phyloP scores from a whole-genome alignment of 2,329 filamentous ascomycete species.

The Talaromyces sp. region DNA sequence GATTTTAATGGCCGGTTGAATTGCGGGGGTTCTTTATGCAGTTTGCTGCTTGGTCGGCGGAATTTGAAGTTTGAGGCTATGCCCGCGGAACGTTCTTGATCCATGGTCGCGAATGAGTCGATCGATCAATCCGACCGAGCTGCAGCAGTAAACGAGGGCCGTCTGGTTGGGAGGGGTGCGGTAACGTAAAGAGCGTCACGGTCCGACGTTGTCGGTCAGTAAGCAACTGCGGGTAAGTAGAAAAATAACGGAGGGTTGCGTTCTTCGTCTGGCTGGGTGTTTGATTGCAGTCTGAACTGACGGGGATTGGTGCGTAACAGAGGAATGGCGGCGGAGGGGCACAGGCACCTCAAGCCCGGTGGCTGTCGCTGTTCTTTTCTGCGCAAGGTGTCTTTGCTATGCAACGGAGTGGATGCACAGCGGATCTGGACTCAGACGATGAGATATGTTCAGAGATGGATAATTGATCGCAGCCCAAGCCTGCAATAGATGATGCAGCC shows the following conservation, averaged over 20 bases:
- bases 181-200: conserved; percentile 1
- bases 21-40: conserved; percentile 45
- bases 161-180: conserved; percentile 1
- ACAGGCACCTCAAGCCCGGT: neutral
- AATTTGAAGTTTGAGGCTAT: conserved; percentile 31
- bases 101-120: conserved; percentile 13
- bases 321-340: conserved; percentile 10
- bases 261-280: neutral
- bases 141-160: conserved; percentile 1
- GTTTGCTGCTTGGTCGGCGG: conserved; percentile 41
- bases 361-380: neutral
- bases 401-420: conserved; percentile 10
- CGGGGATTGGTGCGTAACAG: conserved; percentile 7
- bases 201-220: neutral
- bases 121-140: neutral
- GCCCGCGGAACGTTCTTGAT: conserved; percentile 18
- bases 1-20: conserved; percentile 40
- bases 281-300: neutral
- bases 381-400: neutral
- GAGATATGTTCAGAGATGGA: neutral
- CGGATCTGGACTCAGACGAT: neutral
- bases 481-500: conserved; percentile 7
- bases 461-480: conserved; percentile 3
- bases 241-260: neutral
- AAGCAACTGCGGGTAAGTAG: conserved; percentile 4